Conservation (phyloP, 1,284 basidiomycete species). For the Malassezia pachydermatis region DNA sequence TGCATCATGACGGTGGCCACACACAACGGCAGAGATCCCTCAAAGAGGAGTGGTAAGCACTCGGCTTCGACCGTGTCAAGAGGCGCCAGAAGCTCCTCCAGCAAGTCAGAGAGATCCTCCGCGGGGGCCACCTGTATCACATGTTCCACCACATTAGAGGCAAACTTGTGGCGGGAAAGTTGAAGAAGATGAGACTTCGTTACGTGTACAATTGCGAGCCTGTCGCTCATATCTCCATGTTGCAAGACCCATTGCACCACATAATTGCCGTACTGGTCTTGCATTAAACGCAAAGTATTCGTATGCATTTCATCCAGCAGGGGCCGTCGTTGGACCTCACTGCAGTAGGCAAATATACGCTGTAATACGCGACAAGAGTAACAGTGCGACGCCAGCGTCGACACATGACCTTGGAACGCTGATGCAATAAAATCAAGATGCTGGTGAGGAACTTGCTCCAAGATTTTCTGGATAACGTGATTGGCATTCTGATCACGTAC, state of each 20-base stretch:
- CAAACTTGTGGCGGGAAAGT: constrained; percentile 69
- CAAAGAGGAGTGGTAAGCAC: neutral
- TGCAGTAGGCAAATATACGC: constrained; percentile 68
- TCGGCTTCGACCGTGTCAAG: constrained; percentile 1
- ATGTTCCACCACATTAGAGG: constrained; percentile 93
- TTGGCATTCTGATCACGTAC: constrained; percentile 91
- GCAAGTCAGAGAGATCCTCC: constrained; percentile 59
- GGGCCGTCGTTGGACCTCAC: constrained; percentile 55
- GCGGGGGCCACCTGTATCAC: constrained; percentile 62
- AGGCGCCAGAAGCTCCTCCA: constrained; percentile 67
- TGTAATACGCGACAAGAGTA: constrained; percentile 94
- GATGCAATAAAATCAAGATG: constrained; percentile 63
- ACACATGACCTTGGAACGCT: constrained; percentile 71
- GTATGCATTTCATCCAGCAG: constrained; percentile 76
- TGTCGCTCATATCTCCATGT: constrained; percentile 64
- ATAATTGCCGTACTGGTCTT: constrained; percentile 60
- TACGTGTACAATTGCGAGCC: constrained; percentile 59
- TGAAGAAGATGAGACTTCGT: constrained; percentile 68
- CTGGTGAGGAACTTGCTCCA: constrained; percentile 54
- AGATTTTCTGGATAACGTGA: constrained; percentile 60
- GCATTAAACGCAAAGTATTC: constrained; percentile 51
- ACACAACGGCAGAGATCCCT: constrained; percentile 3
- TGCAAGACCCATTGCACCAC: constrained; percentile 89
- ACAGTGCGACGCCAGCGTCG: constrained; percentile 73
- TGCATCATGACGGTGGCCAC: constrained; percentile 61